Percentiles rank a stretch among this genome's conserved stretches.
phyloP scores from a whole-genome alignment of 805 yeast species.

The Nakazawaea sp. region DNA sequence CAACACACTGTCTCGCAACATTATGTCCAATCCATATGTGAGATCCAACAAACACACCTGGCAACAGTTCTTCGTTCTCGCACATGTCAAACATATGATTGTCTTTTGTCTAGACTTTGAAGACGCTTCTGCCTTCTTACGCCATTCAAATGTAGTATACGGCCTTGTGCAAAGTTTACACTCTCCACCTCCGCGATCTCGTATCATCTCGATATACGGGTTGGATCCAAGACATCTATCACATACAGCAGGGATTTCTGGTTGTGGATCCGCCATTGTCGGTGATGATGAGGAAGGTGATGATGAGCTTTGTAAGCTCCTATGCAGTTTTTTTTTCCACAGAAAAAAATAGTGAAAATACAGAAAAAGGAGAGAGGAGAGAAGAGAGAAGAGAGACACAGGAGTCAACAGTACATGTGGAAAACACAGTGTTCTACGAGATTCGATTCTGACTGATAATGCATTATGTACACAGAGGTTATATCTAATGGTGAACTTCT shows the following conservation, averaged over 20 bases:
- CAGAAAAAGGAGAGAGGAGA: neutral
- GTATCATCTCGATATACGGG: conserved; percentile 61
- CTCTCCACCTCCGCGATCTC: conserved; percentile 67
- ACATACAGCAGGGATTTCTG: conserved; percentile 63
- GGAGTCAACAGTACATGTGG: no score
- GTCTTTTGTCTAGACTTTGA: conserved; percentile 37
- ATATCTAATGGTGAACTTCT: no score
- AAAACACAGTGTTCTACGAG: no score
- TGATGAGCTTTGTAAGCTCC: conserved; percentile 2
- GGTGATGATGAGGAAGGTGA: neutral
- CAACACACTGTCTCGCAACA: conserved; percentile 73
- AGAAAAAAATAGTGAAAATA: neutral
- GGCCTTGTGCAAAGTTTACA: conserved; percentile 85
- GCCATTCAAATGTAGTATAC: conserved; percentile 77
- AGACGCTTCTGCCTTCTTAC: conserved; percentile 18
- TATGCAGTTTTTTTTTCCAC: neutral
- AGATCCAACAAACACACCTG: conserved; percentile 84
- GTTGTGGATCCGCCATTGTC: neutral
- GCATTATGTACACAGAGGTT: no score
- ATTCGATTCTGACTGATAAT: no score
- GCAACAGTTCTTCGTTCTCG: conserved; percentile 75
- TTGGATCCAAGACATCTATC: conserved; percentile 64
- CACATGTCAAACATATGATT: conserved; percentile 71
- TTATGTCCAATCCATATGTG: conserved; percentile 72
- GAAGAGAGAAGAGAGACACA: neutral